phyloP scores from a whole-genome alignment of 768 basidiomycete genomes.

The Collybia sordida region DNA sequence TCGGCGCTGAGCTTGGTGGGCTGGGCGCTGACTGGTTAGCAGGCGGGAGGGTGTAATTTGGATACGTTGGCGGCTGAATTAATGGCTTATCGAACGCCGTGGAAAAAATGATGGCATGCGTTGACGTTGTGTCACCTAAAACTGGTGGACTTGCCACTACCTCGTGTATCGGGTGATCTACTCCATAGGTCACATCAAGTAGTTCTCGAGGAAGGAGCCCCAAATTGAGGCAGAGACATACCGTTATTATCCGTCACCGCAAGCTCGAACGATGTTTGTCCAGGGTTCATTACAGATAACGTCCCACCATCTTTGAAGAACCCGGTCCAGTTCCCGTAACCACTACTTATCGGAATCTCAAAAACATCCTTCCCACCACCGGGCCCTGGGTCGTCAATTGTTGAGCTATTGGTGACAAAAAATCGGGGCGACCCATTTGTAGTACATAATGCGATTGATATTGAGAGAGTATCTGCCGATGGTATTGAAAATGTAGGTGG shows the following conservation, averaged over 20 bases:
- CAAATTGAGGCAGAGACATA: background rate
- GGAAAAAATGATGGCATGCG: conserved; percentile 74
- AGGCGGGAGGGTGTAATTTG: conserved; percentile 73
- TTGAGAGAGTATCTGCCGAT: conserved; percentile 31
- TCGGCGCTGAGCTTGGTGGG: conserved; percentile 40
- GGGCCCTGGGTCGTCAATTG: conserved; percentile 32
- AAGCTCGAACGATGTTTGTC: conserved; percentile 52
- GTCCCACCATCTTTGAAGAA: conserved; percentile 46
- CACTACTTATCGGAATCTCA: conserved; percentile 48
- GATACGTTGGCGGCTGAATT: conserved; percentile 47
- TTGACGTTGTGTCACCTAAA: conserved; percentile 73
- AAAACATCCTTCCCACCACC: conserved; percentile 37
- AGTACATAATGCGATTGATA: conserved; percentile 53
- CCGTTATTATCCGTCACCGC: conserved; percentile 49
- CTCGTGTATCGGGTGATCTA: conserved; percentile 49
- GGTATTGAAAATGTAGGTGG: conserved; percentile 43
- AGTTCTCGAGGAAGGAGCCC: background rate
- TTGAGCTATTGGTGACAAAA: conserved; percentile 55
- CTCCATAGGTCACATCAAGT: background rate
- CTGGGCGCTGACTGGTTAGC: conserved; percentile 49
- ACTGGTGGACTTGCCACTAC: conserved; percentile 44
- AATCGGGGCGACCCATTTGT: conserved; percentile 44
- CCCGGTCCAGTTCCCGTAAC: conserved; percentile 54
- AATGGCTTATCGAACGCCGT: conserved; percentile 41
- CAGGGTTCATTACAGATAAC: conserved; percentile 43